A percentile compares a stretch with the other conserved stretches of the same genome.
phyloP scores from a whole-genome alignment of 768 basidiomycete species.

The Kwoniella dejecticola region DNA sequence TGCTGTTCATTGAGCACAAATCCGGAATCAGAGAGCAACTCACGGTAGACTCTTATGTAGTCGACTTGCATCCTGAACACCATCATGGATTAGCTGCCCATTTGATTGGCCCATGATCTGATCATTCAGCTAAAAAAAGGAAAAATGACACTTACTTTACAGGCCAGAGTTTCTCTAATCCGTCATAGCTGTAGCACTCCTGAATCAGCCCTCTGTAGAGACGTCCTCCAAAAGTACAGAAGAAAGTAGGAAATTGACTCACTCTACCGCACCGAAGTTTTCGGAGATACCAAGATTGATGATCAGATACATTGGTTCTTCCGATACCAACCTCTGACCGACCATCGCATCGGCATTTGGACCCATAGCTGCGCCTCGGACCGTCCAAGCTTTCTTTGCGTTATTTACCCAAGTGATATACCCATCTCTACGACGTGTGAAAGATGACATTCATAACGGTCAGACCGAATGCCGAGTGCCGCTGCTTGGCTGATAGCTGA shows the following conservation, averaged over 20 bases:
- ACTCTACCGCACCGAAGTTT: slow-evolving; percentile 66
- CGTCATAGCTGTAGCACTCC: slow-evolving; percentile 39
- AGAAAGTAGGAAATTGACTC: slow-evolving; percentile 12
- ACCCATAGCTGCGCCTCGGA: slow-evolving; percentile 61
- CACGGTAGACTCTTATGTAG: slow-evolving; percentile 84
- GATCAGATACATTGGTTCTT: slow-evolving; percentile 70
- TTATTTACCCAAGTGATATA: slow-evolving; percentile 81
- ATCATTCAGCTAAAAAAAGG: no score
- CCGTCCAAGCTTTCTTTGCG: slow-evolving; percentile 65
- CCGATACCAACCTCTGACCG: slow-evolving; percentile 69
- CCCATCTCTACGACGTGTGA: slow-evolving; percentile 46
- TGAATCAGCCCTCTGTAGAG: neutral
- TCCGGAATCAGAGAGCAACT: slow-evolving; percentile 11
- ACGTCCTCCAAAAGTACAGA: neutral
- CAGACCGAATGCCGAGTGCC: no score
- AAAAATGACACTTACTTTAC: slow-evolving; percentile 39
- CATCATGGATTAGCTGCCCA: slow-evolving; percentile 61
- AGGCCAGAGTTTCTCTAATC: slow-evolving; percentile 43
- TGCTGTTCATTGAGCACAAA: neutral
- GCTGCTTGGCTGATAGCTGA: slow-evolving; percentile 2
- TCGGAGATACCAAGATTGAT: slow-evolving; percentile 67
- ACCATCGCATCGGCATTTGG: slow-evolving; percentile 68
- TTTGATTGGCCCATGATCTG: slow-evolving; percentile 45
- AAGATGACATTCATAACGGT: slow-evolving; percentile 3
- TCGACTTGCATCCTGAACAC: slow-evolving; percentile 72